Evolutionary conservation across 2,329 filamentous ascomycete species (phyloP).

Genomic region (Teratosphaeria zuluensis): DNA sequence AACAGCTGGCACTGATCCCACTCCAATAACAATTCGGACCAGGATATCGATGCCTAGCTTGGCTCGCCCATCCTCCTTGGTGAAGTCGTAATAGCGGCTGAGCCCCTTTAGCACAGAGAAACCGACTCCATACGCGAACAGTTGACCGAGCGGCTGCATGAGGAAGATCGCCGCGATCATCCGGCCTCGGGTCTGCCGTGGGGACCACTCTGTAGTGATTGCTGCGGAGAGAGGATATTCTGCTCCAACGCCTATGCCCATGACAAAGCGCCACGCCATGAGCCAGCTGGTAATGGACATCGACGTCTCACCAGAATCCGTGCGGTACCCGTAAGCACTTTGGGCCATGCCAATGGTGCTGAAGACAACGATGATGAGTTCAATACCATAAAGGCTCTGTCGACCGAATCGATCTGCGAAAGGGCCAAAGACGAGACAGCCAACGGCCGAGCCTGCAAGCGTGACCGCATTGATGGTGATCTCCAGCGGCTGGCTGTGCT

Average conservation of each 20-base stretch:
- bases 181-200: slow-evolving; percentile 27
- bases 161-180: slow-evolving; percentile 35
- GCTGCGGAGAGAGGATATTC: slow-evolving; percentile 23
- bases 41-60: slow-evolving; percentile 27
- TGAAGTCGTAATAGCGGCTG: slow-evolving; percentile 14
- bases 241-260: slow-evolving; percentile 31
- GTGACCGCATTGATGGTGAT: slow-evolving; percentile 31
- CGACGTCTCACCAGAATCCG: slow-evolving; percentile 16
- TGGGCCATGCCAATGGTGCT: slow-evolving; percentile 30
- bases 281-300: slow-evolving; percentile 33
- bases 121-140: slow-evolving; percentile 18
- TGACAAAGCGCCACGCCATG: slow-evolving; percentile 30
- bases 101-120: slow-evolving; percentile 8
- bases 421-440: slow-evolving; percentile 30
- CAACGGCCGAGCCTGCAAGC: slow-evolving; percentile 30
- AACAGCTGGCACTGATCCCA: slow-evolving; percentile 30
- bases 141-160: slow-evolving; percentile 34
- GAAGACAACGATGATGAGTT: slow-evolving; percentile 32
- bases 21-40: slow-evolving; percentile 32
- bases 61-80: not conserved
- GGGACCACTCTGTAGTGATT: slow-evolving; percentile 32
- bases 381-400: slow-evolving; percentile 32
- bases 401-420: slow-evolving; percentile 30
- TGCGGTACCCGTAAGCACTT: slow-evolving; percentile 21
- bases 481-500: slow-evolving; percentile 14